Conservation (phyloP, 257 asterid species). For the Gynochthodes officinalis region DNA sequence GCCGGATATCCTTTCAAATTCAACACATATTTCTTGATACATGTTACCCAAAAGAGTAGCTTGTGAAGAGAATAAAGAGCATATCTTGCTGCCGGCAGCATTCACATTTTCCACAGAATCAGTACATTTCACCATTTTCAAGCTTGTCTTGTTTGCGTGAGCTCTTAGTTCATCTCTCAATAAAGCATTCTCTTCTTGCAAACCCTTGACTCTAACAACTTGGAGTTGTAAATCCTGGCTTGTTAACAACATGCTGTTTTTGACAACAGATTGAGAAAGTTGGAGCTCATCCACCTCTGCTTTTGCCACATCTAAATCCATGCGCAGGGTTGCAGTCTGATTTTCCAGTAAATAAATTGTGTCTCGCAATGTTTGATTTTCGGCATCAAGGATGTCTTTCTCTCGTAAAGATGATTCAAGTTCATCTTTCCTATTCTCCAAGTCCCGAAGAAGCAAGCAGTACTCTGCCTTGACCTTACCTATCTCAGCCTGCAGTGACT, state of each 20-base stretch:
- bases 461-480: slow-evolving; percentile 37
- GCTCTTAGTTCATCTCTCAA: slow-evolving; percentile 50
- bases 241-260: slow-evolving; percentile 32
- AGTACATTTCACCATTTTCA: slow-evolving; percentile 27
- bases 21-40: slow-evolving; percentile 41
- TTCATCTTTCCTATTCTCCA: slow-evolving; percentile 43
- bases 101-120: slow-evolving; percentile 26
- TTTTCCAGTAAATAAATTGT: slow-evolving; percentile 33
- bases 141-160: slow-evolving; percentile 33
- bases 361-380: slow-evolving; percentile 36
- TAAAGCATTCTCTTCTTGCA: slow-evolving; percentile 40
- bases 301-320: slow-evolving; percentile 25
- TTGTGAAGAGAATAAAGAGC: slow-evolving; percentile 29
- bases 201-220: slow-evolving; percentile 30
- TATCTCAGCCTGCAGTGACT: slow-evolving; percentile 37
- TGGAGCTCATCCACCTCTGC: slow-evolving; percentile 19
- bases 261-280: slow-evolving; percentile 35
- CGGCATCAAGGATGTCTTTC: slow-evolving; percentile 24
- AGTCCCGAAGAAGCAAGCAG: slow-evolving; percentile 41
- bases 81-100: slow-evolving; percentile 33
- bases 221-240: slow-evolving; percentile 41
- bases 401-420: slow-evolving; percentile 34
- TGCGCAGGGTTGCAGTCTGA: slow-evolving; percentile 40
- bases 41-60: slow-evolving; percentile 33
- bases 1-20: slow-evolving; percentile 36